Conservation (phyloP, 2,329 filamentous ascomycete species). For the Diaporthe sp. region DNA sequence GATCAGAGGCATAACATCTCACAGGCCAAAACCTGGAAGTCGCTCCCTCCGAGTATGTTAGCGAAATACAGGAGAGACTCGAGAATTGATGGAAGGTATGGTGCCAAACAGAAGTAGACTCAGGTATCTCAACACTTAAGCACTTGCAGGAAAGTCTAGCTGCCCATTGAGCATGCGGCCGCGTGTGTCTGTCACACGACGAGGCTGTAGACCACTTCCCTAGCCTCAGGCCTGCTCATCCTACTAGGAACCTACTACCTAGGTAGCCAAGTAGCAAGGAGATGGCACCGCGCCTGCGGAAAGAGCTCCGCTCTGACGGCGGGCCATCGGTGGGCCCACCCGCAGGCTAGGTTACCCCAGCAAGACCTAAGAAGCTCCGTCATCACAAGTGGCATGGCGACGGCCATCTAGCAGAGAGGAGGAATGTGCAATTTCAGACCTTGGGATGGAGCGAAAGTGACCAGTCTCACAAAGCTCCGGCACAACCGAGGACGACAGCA, state of each 20-base stretch:
- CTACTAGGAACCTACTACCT: background rate
- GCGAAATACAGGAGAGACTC: background rate
- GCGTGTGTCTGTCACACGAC: background rate
- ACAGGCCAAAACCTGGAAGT: background rate
- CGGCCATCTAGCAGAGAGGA: background rate
- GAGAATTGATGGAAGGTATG: too few relatives aligned
- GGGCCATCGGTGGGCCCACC: slow-evolving; percentile 2
- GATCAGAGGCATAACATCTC: background rate
- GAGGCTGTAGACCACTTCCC: background rate
- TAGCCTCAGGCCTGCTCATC: background rate
- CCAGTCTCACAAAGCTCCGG: slow-evolving; percentile 10
- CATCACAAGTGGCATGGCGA: slow-evolving; percentile 5
- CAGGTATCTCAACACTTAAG: background rate
- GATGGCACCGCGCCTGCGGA: background rate
- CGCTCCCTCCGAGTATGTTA: too few relatives aligned
- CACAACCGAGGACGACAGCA: background rate
- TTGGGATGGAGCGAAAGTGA: background rate
- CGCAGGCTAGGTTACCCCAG: slow-evolving; percentile 30
- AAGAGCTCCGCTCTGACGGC: slow-evolving; percentile 26
- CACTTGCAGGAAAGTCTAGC: background rate
- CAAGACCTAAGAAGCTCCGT: slow-evolving; percentile 4
- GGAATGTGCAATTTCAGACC: slow-evolving; percentile 12
- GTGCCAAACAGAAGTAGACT: background rate
- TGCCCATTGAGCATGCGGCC: background rate
- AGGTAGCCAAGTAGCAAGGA: background rate